A percentile compares a stretch with the other conserved stretches of the same genome.
These are phyloP conservation scores for Yamadazyma membranifaciens DNA, from an alignment of 1,139 yeast species.

Conservation along the genomic window DNA sequence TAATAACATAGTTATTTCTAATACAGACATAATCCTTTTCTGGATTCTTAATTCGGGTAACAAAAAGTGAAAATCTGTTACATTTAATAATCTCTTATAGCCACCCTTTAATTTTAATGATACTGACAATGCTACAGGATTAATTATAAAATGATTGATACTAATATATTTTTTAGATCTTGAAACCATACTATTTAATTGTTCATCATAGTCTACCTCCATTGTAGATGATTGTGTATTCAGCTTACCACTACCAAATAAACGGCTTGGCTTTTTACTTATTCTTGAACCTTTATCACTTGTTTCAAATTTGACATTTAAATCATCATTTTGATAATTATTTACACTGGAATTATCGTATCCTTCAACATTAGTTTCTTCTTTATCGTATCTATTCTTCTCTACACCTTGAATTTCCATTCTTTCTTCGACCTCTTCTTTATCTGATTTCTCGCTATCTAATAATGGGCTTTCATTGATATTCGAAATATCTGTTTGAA, in stretches of 20 bases:
- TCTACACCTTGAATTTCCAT: conserved; percentile 5
- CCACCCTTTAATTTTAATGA: conserved; percentile 61
- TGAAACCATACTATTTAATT: conserved; percentile 53
- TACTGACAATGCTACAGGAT: conserved; percentile 48
- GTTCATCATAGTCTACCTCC: conserved; percentile 30
- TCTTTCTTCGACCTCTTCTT: neutral
- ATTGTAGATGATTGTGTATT: conserved; percentile 12
- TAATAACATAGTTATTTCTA: conserved; percentile 52
- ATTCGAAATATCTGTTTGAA: conserved; percentile 41
- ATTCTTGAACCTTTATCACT: neutral
- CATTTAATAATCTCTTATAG: conserved; percentile 55
- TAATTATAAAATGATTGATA: conserved; percentile 47
- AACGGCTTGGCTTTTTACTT: neutral
- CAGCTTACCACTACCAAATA: conserved; percentile 5
- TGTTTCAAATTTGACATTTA: neutral
- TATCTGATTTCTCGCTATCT: conserved; percentile 10
- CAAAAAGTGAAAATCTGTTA: conserved; percentile 52
- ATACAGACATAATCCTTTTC: conserved; percentile 49
- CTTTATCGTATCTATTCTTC: neutral
- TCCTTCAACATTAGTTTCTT: conserved; percentile 11
- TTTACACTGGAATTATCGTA: conserved; percentile 9
- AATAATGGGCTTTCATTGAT: conserved; percentile 30
- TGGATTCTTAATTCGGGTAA: conserved; percentile 53
- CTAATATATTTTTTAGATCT: conserved; percentile 60
- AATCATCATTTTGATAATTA: neutral